Base-by-base conservation (phyloP, 2,329 filamentous ascomycete genomes). In the Mollisia scopiformis region DNA sequence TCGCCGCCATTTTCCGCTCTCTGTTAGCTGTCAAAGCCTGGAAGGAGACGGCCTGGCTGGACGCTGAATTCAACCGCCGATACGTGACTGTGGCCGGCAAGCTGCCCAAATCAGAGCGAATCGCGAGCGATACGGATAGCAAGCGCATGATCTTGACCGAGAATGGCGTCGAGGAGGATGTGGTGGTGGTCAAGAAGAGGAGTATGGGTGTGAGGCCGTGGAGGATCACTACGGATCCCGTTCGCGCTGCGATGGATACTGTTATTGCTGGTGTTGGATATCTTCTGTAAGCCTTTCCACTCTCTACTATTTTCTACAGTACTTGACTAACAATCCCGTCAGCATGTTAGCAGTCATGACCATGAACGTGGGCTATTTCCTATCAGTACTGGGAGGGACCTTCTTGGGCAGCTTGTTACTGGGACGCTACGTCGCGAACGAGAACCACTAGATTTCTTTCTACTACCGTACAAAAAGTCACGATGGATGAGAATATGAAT, bases 261-360 rank as follows among this genome's bases (percentile, higher is more conserved):
- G 76, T 90, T 23, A 87, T 92, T 71, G 86, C 85, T n/a, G 92
- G 87, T 7, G 84, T 96, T 47, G 90, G 89, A 13, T 97, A 96
- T 77, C 78, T 97, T 31, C 86, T 97, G 93, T 96, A 78, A 84
- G 91, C 87, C 33, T 5, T 50, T 6, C n/a, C 43, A 23, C 47
- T 35, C 37, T 55, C 10, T 43, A 28, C 13, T 41, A 43, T 41
- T 27, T 28, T 23, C 11, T 63, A n/a, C n/a, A 28, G 39, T 27
- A 13, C 30, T 50, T 27, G 59, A 25, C 65, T 69, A 56, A 66
- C 62, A 55, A 55, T 11, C 21, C 11, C 54, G 19, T n/a, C 68
- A 97, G 93, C 62, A 97, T 97, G 93, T 79, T 97, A 77, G 91
- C 90, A 14, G 90, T 96, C 72, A 97, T 95, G 92, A 93, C 91